phyloP scores from a whole-genome alignment of 352 stramenopile species.

The Phytophthora ramorum region DNA sequence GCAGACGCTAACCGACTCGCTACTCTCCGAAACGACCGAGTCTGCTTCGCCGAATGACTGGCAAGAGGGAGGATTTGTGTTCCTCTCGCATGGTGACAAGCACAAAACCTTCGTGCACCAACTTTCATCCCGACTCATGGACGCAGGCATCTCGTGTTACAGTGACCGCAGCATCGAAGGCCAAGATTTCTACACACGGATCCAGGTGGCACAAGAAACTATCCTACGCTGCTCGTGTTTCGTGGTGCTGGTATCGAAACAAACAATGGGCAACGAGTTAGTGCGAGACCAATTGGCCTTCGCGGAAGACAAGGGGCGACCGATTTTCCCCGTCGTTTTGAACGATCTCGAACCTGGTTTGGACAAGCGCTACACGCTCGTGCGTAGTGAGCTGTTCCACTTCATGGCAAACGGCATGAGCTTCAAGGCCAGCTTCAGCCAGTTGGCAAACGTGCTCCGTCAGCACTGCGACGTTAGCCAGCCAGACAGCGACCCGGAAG shows the following conservation, averaged over 20 bases:
- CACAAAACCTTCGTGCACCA: slow-evolving; percentile 12
- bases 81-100: slow-evolving; percentile 30
- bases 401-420: slow-evolving; percentile 60
- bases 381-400: slow-evolving; percentile 74
- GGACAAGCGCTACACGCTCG: slow-evolving; percentile 78
- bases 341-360: slow-evolving; percentile 68
- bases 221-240: slow-evolving; percentile 76
- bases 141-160: slow-evolving; percentile 16
- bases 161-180: slow-evolving; percentile 19
- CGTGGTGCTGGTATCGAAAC: slow-evolving; percentile 67
- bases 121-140: slow-evolving; percentile 6
- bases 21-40: slow-evolving; percentile 4
- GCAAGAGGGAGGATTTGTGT: slow-evolving; percentile 14
- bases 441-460: neutral
- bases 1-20: slow-evolving; percentile 1
- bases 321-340: slow-evolving; percentile 79
- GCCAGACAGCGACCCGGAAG: slow-evolving; percentile 11
- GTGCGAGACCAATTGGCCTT: slow-evolving; percentile 80
- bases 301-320: slow-evolving; percentile 75
- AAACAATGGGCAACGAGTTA: slow-evolving; percentile 65
- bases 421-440: slow-evolving; percentile 61
- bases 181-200: slow-evolving; percentile 24
- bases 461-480: neutral
- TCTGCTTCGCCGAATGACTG: neutral
- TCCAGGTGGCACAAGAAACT: slow-evolving; percentile 48